These are phyloP conservation scores for Globisporangium nodosum DNA, from an alignment of 352 stramenopile genomes.

Conservation along the genomic window DNA sequence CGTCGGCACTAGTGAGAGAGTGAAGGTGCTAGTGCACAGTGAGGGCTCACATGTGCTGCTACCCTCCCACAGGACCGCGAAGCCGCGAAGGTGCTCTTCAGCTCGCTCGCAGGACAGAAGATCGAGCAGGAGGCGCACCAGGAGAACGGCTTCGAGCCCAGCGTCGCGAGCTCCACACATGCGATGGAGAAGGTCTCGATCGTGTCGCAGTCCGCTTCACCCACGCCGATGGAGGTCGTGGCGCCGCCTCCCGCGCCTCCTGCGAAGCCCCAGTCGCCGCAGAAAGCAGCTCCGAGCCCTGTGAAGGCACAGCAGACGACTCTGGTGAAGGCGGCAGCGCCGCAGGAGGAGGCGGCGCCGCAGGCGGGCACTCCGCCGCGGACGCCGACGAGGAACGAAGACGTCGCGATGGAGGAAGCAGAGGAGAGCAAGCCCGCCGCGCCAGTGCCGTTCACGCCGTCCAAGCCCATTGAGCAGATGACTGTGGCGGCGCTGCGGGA, in stretches of 20 bases:
- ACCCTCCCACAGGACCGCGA: conserved; percentile 57
- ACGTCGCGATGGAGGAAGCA: conserved; percentile 58
- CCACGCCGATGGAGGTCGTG: conserved; percentile 14
- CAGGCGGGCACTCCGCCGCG: background rate
- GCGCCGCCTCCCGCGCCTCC: conserved; percentile 25
- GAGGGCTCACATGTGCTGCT: background rate
- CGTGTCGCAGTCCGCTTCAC: conserved; percentile 5
- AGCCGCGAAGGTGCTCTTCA: conserved; percentile 64
- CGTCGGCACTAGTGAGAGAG: conserved; percentile 11
- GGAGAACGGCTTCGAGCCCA: conserved; percentile 27
- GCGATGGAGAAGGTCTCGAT: conserved; percentile 31
- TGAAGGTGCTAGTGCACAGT: background rate
- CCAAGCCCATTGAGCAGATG: conserved; percentile 73
- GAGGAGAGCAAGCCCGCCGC: conserved; percentile 10
- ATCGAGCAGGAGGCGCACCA: conserved; percentile 48
- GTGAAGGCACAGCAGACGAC: background rate
- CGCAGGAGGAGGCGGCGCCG: background rate
- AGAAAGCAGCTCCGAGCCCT: background rate
- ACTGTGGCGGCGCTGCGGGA: conserved; percentile 67
- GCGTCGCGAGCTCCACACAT: conserved; percentile 26
- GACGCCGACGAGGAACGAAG: background rate
- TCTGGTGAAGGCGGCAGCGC: background rate
- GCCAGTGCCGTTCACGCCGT: conserved; percentile 46
- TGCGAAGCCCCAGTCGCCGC: background rate
- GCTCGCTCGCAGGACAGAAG: conserved; percentile 64